Evolutionary conservation across 2,329 filamentous ascomycete species (phyloP), one percentile per base, ranked within the genome.

Genomic region (Pyrenophora seminiperda): DNA sequence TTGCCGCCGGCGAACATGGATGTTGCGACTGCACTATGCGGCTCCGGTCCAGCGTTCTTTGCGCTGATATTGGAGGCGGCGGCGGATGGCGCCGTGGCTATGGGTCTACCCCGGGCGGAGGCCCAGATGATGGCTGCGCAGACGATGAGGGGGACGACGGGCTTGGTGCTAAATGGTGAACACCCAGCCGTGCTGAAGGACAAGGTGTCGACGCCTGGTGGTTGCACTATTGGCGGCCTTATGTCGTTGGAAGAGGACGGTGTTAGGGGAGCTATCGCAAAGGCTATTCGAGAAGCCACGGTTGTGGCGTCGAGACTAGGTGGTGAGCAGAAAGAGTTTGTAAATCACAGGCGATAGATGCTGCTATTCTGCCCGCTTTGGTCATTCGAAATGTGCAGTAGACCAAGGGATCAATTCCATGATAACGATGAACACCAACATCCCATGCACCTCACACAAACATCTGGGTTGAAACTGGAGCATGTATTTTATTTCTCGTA

Each of bases 51-150:
- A 0, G 89, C 88, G 1, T 91, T 91, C 74, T 90, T 89, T 61
- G 82, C 88, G 1, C 77, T 93, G 34, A 81, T 92, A 63, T 79
- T 91, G 13, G 89, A 93, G 73, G 87, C 87, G 5, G 81, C 88
- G 37, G 84, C 89, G 11, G 89, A 92, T 62, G 89, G 88, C 5
- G 89, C 85, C 3, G 87, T 93, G 1, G 88, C 89, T 11, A 90
- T 91, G 85, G 89, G 89, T 0, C 67, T 93, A 24, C 87, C 88
- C 3, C 79, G 88, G 39, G 82, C 81, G 2, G 88, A 91, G 67
- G 89, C 89, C 1, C 84, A 86, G 68, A 76, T 83, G 53, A 91
- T 93, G 88, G 88, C 88, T 19, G 86, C 88, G 1, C 89, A 93
- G 77, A 85, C 85, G 10, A 90, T 91, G 86, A 81, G 83, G 58